phyloP scores from a whole-genome alignment of 2,329 filamentous ascomycete species.

The Ceratocystis papillata region DNA sequence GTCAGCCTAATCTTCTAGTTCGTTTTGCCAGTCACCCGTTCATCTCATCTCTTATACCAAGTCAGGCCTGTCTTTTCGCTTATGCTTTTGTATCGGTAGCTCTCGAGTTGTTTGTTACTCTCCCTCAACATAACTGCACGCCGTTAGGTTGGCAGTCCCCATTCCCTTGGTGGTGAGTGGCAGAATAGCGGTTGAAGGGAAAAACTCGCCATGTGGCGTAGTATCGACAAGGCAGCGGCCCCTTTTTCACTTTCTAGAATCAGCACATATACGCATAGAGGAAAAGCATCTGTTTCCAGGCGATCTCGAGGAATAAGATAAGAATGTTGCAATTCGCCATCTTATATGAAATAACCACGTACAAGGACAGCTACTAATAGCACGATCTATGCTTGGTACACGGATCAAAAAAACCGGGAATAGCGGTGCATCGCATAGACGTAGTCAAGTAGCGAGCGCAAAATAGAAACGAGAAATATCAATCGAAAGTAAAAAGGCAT shows the following conservation, averaged over 20 bases:
- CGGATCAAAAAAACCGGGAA: background rate
- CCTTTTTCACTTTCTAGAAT: background rate
- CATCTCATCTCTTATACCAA: background rate
- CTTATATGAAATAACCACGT: background rate
- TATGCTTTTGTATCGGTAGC: too few relatives aligned
- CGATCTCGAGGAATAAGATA: background rate
- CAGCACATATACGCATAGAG: background rate
- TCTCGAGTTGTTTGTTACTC: too few relatives aligned
- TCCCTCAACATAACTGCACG: too few relatives aligned
- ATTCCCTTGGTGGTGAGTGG: too few relatives aligned
- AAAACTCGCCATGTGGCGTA: background rate
- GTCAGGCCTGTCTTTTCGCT: background rate
- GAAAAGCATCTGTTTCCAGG: background rate
- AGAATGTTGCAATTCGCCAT: background rate
- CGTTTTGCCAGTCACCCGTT: background rate
- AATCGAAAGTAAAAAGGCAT: background rate
- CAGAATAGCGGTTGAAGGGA: background rate
- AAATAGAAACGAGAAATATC: background rate
- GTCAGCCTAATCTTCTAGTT: conserved; percentile 2
- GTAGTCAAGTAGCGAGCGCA: background rate
- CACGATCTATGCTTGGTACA: background rate
- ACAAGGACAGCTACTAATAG: background rate
- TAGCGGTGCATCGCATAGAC: background rate
- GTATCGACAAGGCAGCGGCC: background rate
- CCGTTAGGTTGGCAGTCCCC: too few relatives aligned